A percentile compares a stretch with the other conserved stretches of the same genome.
Evolutionary conservation across 1,284 basidiomycete genomes (phyloP).

Genomic region (Fistulinella cinereoalba): DNA sequence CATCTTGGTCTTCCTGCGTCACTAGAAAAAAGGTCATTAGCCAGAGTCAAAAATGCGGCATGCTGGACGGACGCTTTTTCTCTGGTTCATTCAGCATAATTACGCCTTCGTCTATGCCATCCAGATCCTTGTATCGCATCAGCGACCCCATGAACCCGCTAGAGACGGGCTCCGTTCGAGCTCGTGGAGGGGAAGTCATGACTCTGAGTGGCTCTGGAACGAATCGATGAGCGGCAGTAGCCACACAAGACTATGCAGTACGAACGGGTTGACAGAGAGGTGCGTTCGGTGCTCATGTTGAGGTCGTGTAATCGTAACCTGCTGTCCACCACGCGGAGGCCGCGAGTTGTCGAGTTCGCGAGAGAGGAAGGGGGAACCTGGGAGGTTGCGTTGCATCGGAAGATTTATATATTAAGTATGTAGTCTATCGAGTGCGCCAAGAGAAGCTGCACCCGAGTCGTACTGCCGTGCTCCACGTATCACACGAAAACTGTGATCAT

Average conservation of each 20-base stretch:
- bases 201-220: conserved; percentile 14
- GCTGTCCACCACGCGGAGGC: conserved; percentile 6
- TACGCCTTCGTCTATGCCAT: conserved; percentile 16
- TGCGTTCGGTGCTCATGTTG: conserved; percentile 13
- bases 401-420: conserved; percentile 6
- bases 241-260: not conserved
- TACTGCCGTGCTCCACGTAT: no score
- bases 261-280: conserved; percentile 9
- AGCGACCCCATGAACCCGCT: conserved; percentile 22
- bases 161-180: conserved; percentile 18
- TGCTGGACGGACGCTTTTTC: conserved; percentile 20
- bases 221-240: conserved; percentile 5
- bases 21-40: conserved; percentile 24
- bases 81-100: conserved; percentile 7
- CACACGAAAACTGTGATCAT: no score
- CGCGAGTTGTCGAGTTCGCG: conserved; percentile 7
- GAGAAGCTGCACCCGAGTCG: no score
- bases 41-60: not conserved
- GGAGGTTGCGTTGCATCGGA: not conserved
- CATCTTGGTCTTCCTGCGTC: conserved; percentile 49
- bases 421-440: conserved; percentile 16
- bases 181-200: conserved; percentile 12
- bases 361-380: not conserved
- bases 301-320: not conserved
- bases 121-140: conserved; percentile 6